A percentile compares a stretch with the other conserved stretches of the same genome.
These are phyloP conservation scores for Salvia sclarea DNA, from an alignment of 305 asterid genomes.

Conservation along the genomic window DNA sequence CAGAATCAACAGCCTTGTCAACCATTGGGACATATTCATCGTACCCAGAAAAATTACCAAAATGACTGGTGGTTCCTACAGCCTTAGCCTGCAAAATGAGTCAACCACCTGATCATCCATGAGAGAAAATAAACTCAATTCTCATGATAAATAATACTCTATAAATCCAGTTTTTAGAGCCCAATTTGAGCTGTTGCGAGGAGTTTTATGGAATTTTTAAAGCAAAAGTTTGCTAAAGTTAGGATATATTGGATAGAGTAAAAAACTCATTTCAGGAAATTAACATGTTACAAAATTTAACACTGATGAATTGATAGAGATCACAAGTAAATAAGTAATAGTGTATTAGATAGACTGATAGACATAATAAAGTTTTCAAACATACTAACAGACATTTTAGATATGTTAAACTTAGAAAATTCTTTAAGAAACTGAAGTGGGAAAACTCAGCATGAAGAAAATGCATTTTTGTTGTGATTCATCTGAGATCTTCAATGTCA, in stretches of 20 bases:
- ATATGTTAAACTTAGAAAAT: neutral
- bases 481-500: neutral
- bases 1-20: constrained; percentile 95
- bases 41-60: constrained; percentile 61
- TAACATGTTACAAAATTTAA: neutral
- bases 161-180: neutral
- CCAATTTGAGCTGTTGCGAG: neutral
- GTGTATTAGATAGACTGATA: neutral
- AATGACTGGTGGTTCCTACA: constrained; percentile 55
- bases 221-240: neutral
- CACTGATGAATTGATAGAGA: neutral
- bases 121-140: constrained; percentile 9
- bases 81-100: constrained; percentile 63
- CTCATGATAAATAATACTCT: neutral
- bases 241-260: neutral
- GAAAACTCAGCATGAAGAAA: neutral
- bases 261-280: neutral
- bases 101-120: constrained; percentile 19
- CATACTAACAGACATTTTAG: neutral
- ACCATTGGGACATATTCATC: constrained; percentile 98
- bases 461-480: neutral
- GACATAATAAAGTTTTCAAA: neutral
- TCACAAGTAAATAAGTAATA: neutral
- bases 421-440: neutral
- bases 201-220: neutral